These are phyloP conservation scores for Syzygium aqueum DNA, from an alignment of 345 rosid genomes.

Conservation along the genomic window DNA sequence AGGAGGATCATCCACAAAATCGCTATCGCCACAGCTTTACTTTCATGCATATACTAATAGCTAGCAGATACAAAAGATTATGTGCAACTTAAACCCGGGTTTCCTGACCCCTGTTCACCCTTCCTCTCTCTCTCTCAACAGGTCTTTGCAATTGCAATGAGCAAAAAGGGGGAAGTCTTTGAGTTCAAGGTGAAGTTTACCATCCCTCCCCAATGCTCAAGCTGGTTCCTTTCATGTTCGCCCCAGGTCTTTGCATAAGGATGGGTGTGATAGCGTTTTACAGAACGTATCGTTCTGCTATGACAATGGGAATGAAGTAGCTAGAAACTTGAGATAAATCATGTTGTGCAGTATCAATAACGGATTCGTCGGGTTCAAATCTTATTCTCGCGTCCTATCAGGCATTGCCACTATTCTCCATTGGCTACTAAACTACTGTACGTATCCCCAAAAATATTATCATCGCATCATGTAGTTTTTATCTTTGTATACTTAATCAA, in stretches of 20 bases:
- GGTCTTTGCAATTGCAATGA: neutral
- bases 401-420: neutral
- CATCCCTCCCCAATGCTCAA: neutral
- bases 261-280: neutral
- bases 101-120: neutral
- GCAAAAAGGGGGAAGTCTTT: neutral
- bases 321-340: neutral
- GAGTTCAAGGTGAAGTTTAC: neutral
- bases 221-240: neutral
- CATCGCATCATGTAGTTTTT: neutral
- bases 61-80: too few relatives aligned
- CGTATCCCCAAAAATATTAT: neutral
- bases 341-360: neutral
- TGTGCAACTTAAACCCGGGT: neutral
- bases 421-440: neutral
- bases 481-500: neutral
- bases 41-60: too few relatives aligned
- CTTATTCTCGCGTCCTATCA: neutral
- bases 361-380: neutral
- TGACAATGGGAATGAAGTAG: neutral
- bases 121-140: neutral
- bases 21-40: too few relatives aligned
- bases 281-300: neutral
- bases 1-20: too few relatives aligned
- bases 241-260: neutral